phyloP scores from a whole-genome alignment of 2,329 filamentous ascomycete genomes.

The Leptographium procerum region DNA sequence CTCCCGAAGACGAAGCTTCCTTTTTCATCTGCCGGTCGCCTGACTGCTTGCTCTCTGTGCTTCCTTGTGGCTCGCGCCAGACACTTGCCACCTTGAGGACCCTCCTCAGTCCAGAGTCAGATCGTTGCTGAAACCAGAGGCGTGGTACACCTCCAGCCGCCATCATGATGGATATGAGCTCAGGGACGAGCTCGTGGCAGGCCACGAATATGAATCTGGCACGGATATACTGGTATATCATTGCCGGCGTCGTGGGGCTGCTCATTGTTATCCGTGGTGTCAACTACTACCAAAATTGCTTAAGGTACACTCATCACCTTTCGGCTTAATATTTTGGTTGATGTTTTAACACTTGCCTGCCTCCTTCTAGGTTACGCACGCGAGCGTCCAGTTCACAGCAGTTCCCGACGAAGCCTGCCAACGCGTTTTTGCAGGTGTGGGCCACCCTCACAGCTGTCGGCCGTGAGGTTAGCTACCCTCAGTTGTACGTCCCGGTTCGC shows the following conservation, averaged over 20 bases:
- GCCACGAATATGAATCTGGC: conserved; percentile 39
- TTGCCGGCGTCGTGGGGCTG: conserved; percentile 35
- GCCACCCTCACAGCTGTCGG: conserved; percentile 46
- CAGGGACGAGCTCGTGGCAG: conserved; percentile 28
- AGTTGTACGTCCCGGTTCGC: conserved; percentile 34
- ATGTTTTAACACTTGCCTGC: background rate
- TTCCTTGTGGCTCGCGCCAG: background rate
- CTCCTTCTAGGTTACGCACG: conserved; percentile 30
- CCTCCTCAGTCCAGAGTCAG: too few relatives aligned
- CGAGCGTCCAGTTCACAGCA: conserved; percentile 30
- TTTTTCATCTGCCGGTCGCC: too few relatives aligned
- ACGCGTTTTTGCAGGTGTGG: conserved; percentile 36
- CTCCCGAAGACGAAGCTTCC: too few relatives aligned
- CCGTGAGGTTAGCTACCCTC: conserved; percentile 46
- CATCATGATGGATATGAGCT: conserved; percentile 14
- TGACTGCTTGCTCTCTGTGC: too few relatives aligned
- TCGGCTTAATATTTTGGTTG: background rate
- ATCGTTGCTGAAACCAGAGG: too few relatives aligned
- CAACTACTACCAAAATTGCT: conserved; percentile 27
- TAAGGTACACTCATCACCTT: conserved; percentile 25
- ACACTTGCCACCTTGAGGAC: background rate
- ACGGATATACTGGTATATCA: conserved; percentile 47
- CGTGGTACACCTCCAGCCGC: background rate
- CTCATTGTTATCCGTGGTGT: conserved; percentile 29
- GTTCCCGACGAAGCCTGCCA: conserved; percentile 41